A percentile compares a stretch with the other conserved stretches of the same genome.
phyloP scores from a whole-genome alignment of 495 filamentous ascomycete species.

The Penicillium ucsense region DNA sequence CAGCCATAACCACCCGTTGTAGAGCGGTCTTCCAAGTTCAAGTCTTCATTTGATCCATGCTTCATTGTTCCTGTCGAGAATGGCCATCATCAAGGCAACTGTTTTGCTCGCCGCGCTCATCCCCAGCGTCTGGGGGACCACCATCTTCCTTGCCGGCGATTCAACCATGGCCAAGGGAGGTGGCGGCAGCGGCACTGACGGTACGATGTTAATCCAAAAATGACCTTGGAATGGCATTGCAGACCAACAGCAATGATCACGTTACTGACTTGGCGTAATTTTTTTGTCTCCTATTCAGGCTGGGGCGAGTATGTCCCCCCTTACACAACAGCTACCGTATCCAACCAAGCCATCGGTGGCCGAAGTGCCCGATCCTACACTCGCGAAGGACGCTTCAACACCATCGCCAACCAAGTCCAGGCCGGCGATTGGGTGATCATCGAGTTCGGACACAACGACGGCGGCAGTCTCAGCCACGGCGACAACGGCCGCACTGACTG shows the following conservation, averaged over 20 bases:
- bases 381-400: constrained; percentile 49
- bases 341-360: constrained; percentile 50
- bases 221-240: too few relatives aligned
- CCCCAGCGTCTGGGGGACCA: constrained; percentile 20
- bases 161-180: constrained; percentile 45
- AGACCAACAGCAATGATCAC: too few relatives aligned
- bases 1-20: neutral
- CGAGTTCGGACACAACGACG: constrained; percentile 60
- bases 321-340: constrained; percentile 33
- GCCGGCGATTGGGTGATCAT: constrained; percentile 50
- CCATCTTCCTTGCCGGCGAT: constrained; percentile 47
- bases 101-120: constrained; percentile 13
- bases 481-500: constrained; percentile 56
- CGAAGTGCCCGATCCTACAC: constrained; percentile 52
- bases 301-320: constrained; percentile 51
- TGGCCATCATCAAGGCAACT: constrained; percentile 16
- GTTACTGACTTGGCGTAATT: neutral
- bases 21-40: neutral
- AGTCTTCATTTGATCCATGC: neutral
- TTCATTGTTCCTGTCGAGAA: neutral
- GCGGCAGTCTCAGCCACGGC: constrained; percentile 41
- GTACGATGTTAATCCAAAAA: constrained; percentile 2
- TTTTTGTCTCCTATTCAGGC: constrained; percentile 24
- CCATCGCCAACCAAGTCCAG: constrained; percentile 37
- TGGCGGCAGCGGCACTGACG: constrained; percentile 23